phyloP scores from a whole-genome alignment of 345 rosid species.

The Eucalyptus decipiens region DNA sequence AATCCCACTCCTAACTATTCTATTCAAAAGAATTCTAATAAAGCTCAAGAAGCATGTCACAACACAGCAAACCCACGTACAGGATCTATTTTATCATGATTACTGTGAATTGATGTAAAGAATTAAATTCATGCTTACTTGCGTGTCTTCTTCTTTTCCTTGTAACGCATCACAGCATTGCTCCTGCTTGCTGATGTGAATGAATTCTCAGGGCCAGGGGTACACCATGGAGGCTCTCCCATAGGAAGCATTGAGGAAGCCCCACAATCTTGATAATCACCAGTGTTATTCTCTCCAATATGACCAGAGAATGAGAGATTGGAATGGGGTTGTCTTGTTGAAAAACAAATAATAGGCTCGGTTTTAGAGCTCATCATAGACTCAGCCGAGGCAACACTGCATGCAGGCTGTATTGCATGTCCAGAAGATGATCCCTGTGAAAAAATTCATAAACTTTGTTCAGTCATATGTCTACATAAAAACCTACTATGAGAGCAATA shows the following conservation, averaged over 20 bases:
- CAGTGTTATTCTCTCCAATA: conserved; percentile 74
- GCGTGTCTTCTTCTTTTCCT: conserved; percentile 91
- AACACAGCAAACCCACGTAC: background rate
- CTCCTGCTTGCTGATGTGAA: conserved; percentile 49
- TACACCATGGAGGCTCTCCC: conserved; percentile 92
- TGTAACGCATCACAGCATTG: conserved; percentile 89
- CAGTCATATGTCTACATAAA: background rate
- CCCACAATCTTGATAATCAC: conserved; percentile 90
- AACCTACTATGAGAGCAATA: background rate
- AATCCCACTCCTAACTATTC: background rate
- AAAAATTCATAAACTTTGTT: background rate
- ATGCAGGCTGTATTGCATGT: conserved; percentile 48
- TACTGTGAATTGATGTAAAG: background rate
- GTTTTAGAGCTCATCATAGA: conserved; percentile 87
- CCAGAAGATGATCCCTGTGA: conserved; percentile 45
- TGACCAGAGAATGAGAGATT: conserved; percentile 84
- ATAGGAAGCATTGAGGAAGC: conserved; percentile 63
- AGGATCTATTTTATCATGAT: background rate
- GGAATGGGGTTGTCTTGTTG: conserved; percentile 42
- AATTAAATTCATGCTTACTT: conserved; percentile 27
- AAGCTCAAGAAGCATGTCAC: background rate
- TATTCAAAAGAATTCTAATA: background rate
- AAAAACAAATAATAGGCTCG: conserved; percentile 61
- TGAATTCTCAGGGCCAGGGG: conserved; percentile 51
- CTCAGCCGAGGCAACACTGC: conserved; percentile 78